Base-by-base conservation (phyloP, 2,329 filamentous ascomycete genomes). In the Paramyrothecium sp. region DNA sequence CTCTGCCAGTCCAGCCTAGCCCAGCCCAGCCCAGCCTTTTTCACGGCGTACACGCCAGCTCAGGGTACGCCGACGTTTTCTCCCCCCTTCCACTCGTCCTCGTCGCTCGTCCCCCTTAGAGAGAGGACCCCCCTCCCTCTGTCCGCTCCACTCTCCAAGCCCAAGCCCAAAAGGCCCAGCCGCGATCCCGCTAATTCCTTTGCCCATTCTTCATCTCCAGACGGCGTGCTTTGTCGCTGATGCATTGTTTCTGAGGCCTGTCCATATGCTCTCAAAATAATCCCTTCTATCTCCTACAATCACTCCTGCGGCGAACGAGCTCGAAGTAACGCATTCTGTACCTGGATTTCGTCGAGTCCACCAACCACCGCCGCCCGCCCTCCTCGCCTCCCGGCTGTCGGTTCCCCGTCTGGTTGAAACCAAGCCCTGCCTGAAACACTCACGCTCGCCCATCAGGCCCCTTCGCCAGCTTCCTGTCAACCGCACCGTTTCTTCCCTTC, bases 351-450 rank as follows among this genome's bases (percentile, higher is more conserved):
- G 13, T 44, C 38, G 38, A 44, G 38, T 44, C 38, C 38, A 44
- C 38, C 26, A 30, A 30, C 26, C 26, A 30, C 26, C 26, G 26
- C 26, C 26, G 26, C 26, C 26, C 53, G 33, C 54, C 49, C 54
- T 54, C 55, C 56, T 41, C 21, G 50, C 20, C 41, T 23, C 47
- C 38, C 38, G 38, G 38, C 38, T 44, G 38, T 44, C 38, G 38
- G 38, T 44, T 30, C 38, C 38, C 38, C 38, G 41, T 58, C 51
- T 55, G 46, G 26, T 56, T 34, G 19, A 50, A 58, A 55, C 60
- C 60, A 62, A 60, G 58, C 58, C 59, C 56, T 63, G 63, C 61
- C 65, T 65, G 64, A 67, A 66, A 65, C 64, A 64, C 55, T 53
- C 56, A 58, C 54, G 54, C 53, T 34, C 51, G 53, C 38, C 38